phyloP scores from a whole-genome alignment of 164 flowering plant species.

The Nelumbo lutea region DNA sequence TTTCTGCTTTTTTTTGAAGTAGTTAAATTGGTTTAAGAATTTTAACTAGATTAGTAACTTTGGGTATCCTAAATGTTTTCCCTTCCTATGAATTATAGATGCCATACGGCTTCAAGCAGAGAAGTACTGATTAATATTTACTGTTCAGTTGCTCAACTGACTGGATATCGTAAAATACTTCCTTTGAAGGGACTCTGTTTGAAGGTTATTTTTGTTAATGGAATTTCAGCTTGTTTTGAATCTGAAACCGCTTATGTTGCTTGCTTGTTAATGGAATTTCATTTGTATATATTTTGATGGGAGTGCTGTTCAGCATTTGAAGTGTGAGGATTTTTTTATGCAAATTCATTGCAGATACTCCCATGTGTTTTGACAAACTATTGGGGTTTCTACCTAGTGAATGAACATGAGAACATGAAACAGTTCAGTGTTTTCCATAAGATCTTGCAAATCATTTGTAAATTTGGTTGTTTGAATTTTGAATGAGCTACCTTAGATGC shows the following conservation, averaged over 20 bases:
- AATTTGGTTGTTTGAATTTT: background rate
- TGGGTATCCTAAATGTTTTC: no score
- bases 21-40: background rate
- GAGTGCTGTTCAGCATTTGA: background rate
- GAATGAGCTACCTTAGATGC: background rate
- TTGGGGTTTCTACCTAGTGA: no score
- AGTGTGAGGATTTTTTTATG: background rate
- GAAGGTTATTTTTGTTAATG: background rate
- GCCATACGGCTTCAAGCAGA: no score
- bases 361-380: background rate
- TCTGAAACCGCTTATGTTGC: background rate
- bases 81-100: no score
- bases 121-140: background rate
- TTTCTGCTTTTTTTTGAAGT: background rate
- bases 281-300: background rate
- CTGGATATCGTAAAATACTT: background rate
- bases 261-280: background rate
- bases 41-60: background rate
- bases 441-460: background rate
- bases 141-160: background rate
- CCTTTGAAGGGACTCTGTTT: background rate
- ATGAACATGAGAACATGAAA: no score
- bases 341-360: background rate
- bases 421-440: no score
- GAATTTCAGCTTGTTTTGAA: background rate